A percentile compares a stretch with the other conserved stretches of the same genome.
These are phyloP conservation scores for Apium graveolens DNA, from an alignment of 129 eudicot species.

Conservation along the genomic window DNA sequence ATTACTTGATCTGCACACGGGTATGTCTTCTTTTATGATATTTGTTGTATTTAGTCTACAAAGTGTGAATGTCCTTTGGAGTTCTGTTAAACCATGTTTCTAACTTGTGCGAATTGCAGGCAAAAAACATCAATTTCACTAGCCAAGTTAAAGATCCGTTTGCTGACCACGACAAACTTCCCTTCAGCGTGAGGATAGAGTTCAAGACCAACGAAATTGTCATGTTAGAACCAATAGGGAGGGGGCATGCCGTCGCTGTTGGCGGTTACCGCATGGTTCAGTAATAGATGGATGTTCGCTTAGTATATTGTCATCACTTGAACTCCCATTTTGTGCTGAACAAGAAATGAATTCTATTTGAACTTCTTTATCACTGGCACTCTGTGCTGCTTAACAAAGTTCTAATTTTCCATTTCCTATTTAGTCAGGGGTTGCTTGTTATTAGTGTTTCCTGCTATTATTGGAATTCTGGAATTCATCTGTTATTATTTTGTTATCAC, in stretches of 20 bases:
- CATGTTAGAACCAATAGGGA: not conserved
- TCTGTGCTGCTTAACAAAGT: too few species aligned
- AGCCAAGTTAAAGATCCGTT: not conserved
- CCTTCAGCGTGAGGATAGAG: not conserved
- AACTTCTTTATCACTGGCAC: not conserved
- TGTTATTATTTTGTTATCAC: too few species aligned
- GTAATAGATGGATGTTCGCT: not conserved
- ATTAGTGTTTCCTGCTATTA: too few species aligned
- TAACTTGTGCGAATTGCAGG: not conserved
- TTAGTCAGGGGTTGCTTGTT: too few species aligned
- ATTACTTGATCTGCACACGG: not conserved
- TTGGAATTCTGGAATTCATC: too few species aligned
- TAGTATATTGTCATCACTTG: not conserved
- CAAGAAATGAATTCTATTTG: not conserved
- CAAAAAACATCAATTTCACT: not conserved
- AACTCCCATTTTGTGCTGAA: not conserved
- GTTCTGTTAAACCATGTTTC: not conserved
- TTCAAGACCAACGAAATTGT: not conserved
- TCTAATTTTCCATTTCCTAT: too few species aligned
- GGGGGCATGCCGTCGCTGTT: not conserved
- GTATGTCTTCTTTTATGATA: not conserved
- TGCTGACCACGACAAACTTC: not conserved
- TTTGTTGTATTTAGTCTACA: not conserved
- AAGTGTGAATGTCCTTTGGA: not conserved
- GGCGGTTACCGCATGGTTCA: not conserved